phyloP scores from a whole-genome alignment of 108 stramenopile species.

The Nitzschia palea region DNA sequence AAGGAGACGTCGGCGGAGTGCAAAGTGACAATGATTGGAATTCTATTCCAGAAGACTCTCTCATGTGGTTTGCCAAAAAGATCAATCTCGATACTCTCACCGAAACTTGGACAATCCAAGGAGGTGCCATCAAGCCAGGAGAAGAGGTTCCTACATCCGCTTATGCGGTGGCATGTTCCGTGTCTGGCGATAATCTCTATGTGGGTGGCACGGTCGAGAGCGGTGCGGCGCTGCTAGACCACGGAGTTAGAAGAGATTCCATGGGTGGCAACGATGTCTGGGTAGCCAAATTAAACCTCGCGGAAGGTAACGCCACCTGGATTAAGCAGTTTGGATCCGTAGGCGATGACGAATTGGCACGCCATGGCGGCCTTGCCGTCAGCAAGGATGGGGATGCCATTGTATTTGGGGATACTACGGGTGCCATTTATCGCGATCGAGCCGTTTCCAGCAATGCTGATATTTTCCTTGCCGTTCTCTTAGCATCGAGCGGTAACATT shows the following conservation, averaged over 20 bases:
- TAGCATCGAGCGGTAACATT: conserved; percentile 20
- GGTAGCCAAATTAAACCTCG: conserved; percentile 22
- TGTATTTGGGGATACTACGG: conserved; percentile 41
- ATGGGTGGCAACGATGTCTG: conserved; percentile 42
- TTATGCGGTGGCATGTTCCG: background rate
- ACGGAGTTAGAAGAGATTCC: conserved; percentile 3
- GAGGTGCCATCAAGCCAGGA: conserved; percentile 4
- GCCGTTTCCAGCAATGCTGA: conserved; percentile 11
- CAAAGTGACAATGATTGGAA: background rate
- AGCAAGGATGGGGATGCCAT: conserved; percentile 42
- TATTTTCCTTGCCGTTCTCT: conserved; percentile 36
- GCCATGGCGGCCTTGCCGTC: conserved; percentile 15
- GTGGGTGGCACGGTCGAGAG: conserved; percentile 31
- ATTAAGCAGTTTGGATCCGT: conserved; percentile 17
- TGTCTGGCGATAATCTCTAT: background rate
- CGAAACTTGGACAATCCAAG: conserved; percentile 14
- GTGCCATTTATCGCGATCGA: conserved; percentile 33
- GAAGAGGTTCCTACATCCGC: background rate
- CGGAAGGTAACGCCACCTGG: conserved; percentile 25
- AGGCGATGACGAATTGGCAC: conserved; percentile 31
- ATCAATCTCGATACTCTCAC: background rate
- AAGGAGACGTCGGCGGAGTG: conserved; percentile 23
- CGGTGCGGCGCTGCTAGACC: conserved; percentile 9
- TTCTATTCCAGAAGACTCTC: conserved; percentile 3
- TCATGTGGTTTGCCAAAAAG: conserved; percentile 19